phyloP scores from a whole-genome alignment of 306 rosid genomes.

The Mucuna pruriens region DNA sequence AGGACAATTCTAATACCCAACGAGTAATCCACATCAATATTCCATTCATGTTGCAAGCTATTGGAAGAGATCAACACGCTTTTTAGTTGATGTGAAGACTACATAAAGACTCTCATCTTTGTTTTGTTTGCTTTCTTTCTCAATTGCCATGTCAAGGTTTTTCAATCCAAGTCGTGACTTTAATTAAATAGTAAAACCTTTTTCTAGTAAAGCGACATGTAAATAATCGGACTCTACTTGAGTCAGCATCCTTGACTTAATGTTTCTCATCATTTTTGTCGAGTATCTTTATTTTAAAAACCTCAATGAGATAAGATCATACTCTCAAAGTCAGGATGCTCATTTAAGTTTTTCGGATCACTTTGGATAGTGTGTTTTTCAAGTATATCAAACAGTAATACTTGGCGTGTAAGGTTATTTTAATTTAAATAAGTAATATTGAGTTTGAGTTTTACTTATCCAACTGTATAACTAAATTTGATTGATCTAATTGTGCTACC shows the following conservation, averaged over 20 bases:
- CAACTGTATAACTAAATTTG: too few relatives aligned
- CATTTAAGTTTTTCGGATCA: neutral
- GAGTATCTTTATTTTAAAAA: conserved; percentile 5
- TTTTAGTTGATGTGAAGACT: conserved; percentile 38
- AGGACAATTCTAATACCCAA: neutral
- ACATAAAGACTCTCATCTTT: conserved; percentile 26
- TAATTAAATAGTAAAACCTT: conserved; percentile 4
- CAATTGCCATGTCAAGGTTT: conserved; percentile 24
- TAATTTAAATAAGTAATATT: too few relatives aligned
- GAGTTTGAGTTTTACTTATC: too few relatives aligned
- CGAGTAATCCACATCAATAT: conserved; percentile 47
- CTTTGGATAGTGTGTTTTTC: too few relatives aligned
- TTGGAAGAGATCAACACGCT: conserved; percentile 35
- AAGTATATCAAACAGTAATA: too few relatives aligned
- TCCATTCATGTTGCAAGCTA: conserved; percentile 36
- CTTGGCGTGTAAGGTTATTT: too few relatives aligned
- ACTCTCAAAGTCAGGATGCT: neutral
- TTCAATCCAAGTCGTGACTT: neutral
- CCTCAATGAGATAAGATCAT: conserved; percentile 2
- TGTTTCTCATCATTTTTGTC: conserved; percentile 11
- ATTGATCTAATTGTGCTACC: too few relatives aligned
- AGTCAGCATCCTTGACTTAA: conserved; percentile 26
- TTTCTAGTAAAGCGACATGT: conserved; percentile 8
- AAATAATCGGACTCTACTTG: neutral
- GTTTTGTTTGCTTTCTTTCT: conserved; percentile 12